These are phyloP conservation scores for Rhododendron henanense DNA, from an alignment of 148 eudicot genomes.

Conservation along the genomic window DNA sequence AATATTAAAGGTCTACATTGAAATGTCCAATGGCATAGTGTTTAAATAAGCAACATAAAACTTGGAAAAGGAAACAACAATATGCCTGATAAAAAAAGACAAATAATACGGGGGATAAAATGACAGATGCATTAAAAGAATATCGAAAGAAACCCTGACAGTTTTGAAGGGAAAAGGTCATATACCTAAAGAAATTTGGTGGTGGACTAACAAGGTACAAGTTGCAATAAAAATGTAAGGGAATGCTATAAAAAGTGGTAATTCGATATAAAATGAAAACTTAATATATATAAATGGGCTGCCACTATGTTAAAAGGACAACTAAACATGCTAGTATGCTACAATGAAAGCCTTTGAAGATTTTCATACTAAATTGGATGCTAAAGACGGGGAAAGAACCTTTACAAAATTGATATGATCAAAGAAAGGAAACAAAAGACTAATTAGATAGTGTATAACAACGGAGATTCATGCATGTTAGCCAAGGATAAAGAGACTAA, in stretches of 20 bases:
- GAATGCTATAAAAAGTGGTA: neutral
- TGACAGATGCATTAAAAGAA: neutral
- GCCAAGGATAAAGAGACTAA: neutral
- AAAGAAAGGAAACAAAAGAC: neutral
- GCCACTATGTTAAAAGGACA: neutral
- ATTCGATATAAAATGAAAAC: neutral
- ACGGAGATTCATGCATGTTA: neutral
- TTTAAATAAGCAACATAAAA: neutral
- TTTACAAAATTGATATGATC: neutral
- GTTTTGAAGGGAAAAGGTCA: neutral
- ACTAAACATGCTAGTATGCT: neutral
- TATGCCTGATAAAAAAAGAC: neutral
- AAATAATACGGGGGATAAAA: neutral
- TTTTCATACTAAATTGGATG: neutral
- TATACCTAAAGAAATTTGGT: neutral
- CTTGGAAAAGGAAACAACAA: neutral
- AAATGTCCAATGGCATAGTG: neutral
- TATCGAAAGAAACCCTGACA: neutral
- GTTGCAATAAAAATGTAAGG: neutral
- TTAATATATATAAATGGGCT: neutral
- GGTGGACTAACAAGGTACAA: neutral
- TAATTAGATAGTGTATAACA: neutral
- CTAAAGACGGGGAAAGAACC: neutral
- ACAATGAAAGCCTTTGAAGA: neutral
- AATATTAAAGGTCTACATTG: neutral